Evolutionary conservation across 2,329 filamentous ascomycete genomes (phyloP).

Genomic region (Penicillium sp.): DNA sequence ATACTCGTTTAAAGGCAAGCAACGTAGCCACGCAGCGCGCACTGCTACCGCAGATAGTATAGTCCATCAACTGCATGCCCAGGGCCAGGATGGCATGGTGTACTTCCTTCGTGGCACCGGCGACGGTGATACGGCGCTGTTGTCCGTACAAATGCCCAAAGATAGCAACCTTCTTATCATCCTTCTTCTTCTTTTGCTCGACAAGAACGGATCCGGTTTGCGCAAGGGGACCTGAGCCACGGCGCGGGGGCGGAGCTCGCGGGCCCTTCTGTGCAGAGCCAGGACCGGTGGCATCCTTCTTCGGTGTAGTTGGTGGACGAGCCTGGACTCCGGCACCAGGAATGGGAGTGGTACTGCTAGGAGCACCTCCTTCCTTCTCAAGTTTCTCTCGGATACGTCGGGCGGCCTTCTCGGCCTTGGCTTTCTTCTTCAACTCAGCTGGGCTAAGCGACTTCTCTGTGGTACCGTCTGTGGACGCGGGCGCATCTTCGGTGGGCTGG

Average conservation of each 20-base stretch:
- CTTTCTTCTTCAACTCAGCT: slow-evolving; percentile 82
- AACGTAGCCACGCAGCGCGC: slow-evolving; percentile 84
- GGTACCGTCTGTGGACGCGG: slow-evolving; percentile 21
- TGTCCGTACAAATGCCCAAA: slow-evolving; percentile 82
- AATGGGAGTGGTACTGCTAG: slow-evolving; percentile 37
- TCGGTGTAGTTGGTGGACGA: slow-evolving; percentile 24
- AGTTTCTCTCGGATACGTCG: slow-evolving; percentile 70
- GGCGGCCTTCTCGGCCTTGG: slow-evolving; percentile 88
- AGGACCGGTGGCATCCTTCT: slow-evolving; percentile 32
- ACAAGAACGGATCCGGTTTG: slow-evolving; percentile 36
- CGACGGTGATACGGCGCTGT: slow-evolving; percentile 64
- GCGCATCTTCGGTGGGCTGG: slow-evolving; percentile 22
- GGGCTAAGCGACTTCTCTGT: slow-evolving; percentile 38
- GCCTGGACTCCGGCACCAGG: slow-evolving; percentile 31
- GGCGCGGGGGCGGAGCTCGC: slow-evolving; percentile 30
- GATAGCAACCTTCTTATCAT: slow-evolving; percentile 67
- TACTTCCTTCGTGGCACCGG: slow-evolving; percentile 66
- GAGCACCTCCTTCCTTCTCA: slow-evolving; percentile 47
- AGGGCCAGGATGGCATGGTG: slow-evolving; percentile 82
- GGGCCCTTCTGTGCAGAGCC: slow-evolving; percentile 32
- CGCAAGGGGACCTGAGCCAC: slow-evolving; percentile 31
- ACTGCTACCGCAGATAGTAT: slow-evolving; percentile 84
- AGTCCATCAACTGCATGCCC: slow-evolving; percentile 86
- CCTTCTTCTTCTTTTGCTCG: slow-evolving; percentile 54
- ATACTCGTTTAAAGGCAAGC: slow-evolving; percentile 81